Percentiles rank a stretch among this genome's conserved stretches.
Conservation (phyloP, 495 filamentous ascomycete genomes). For the Aspergillus asperescens region DNA sequence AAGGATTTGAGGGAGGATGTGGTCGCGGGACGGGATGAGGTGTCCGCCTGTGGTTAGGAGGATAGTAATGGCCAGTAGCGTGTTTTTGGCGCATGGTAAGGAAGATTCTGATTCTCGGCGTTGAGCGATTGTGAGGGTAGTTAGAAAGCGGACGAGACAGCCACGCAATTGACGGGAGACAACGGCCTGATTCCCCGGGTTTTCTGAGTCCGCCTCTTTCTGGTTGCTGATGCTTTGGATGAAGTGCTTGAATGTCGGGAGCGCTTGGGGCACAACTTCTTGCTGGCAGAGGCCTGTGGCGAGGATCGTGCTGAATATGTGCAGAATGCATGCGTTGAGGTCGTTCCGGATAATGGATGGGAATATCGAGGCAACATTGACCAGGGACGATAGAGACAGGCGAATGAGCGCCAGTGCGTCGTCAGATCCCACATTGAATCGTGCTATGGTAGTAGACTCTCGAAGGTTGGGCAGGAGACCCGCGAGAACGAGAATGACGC, state of each 20-base stretch:
- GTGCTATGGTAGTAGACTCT: conserved; percentile 64
- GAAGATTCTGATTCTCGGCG: conserved; percentile 75
- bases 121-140: conserved; percentile 76
- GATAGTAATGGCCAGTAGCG: conserved; percentile 79
- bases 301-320: conserved; percentile 92
- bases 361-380: conserved; percentile 91
- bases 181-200: conserved; percentile 28
- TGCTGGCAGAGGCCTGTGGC: conserved; percentile 81
- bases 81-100: conserved; percentile 87
- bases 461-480: conserved; percentile 81
- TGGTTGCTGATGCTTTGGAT: conserved; percentile 62
- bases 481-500: conserved; percentile 88
- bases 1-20: conserved; percentile 61
- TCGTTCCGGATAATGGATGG: conserved; percentile 94
- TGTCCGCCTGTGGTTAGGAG: conserved; percentile 76
- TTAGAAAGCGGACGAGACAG: conserved; percentile 71
- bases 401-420: conserved; percentile 79
- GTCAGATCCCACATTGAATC: conserved; percentile 56
- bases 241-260: conserved; percentile 91
- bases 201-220: conserved; percentile 26
- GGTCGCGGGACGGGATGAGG: conserved; percentile 65
- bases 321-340: conserved; percentile 91
- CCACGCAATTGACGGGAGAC: conserved; percentile 58
- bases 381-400: conserved; percentile 75
- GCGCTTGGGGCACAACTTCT: conserved; percentile 79